Evolutionary conservation across 1,139 yeast genomes (phyloP).

Genomic region (Debaryomyces subglobosus): DNA sequence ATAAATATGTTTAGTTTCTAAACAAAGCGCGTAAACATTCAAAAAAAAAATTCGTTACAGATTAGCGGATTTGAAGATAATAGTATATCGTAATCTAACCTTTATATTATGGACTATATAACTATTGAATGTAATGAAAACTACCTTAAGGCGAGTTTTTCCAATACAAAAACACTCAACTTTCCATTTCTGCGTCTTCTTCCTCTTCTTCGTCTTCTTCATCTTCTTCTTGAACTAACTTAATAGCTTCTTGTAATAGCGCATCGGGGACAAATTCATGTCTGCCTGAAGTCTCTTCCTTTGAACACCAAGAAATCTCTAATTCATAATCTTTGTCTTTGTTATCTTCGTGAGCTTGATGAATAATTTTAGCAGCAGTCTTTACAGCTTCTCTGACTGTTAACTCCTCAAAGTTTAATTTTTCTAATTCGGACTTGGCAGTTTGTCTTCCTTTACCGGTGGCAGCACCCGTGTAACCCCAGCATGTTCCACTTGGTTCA

Average conservation of each 20-base stretch:
- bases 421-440: conserved; percentile 94
- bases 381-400: conserved; percentile 82
- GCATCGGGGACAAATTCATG: conserved; percentile 82
- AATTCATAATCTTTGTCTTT: conserved; percentile 96
- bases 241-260: conserved; percentile 77
- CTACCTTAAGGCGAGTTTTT: neutral
- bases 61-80: neutral
- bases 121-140: neutral
- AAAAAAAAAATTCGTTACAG: neutral
- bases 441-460: conserved; percentile 97
- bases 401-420: conserved; percentile 72
- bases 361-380: conserved; percentile 91
- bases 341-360: conserved; percentile 94
- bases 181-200: conserved; percentile 23
- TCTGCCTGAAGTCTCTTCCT: conserved; percentile 73
- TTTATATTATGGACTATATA: conserved; percentile 5
- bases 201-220: conserved; percentile 70
- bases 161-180: conserved; percentile 1
- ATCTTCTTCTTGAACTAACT: conserved; percentile 78
- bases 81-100: neutral
- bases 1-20: conserved; percentile 2
- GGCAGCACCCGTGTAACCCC: conserved; percentile 98
- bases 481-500: conserved; percentile 94
- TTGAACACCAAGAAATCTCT: conserved; percentile 85
- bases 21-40: conserved; percentile 7